A percentile compares a stretch with the other conserved stretches of the same genome.
phyloP scores from a whole-genome alignment of 305 asterid genomes.

The Striga hermonthica region DNA sequence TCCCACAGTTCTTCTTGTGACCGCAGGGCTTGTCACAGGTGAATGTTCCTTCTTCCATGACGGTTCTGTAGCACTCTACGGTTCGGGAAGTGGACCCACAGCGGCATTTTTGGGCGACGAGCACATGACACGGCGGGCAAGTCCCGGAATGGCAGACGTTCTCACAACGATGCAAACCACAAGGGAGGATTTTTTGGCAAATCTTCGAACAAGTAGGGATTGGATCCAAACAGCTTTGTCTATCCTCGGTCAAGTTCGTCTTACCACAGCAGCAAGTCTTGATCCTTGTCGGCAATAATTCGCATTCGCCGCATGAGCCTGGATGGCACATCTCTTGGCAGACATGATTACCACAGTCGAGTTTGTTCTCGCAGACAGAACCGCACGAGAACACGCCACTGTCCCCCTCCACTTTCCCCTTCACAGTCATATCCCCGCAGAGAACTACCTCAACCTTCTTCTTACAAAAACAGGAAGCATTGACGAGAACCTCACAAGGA shows the following conservation, averaged over 20 bases:
- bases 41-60: constrained; percentile 45
- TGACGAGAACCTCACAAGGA: constrained; percentile 64
- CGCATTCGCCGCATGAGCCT: constrained; percentile 87
- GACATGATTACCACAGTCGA: constrained; percentile 69
- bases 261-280: constrained; percentile 87
- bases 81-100: constrained; percentile 86
- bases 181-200: constrained; percentile 72
- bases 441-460: constrained; percentile 64
- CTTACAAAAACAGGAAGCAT: constrained; percentile 87
- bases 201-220: constrained; percentile 69
- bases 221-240: constrained; percentile 76
- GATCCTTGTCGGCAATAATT: constrained; percentile 58
- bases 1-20: constrained; percentile 85
- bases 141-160: constrained; percentile 71
- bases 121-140: constrained; percentile 70
- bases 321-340: constrained; percentile 84
- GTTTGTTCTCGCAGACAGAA: constrained; percentile 58
- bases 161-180: constrained; percentile 66
- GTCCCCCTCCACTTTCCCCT: constrained; percentile 62
- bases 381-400: constrained; percentile 82
- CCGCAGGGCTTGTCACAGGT: constrained; percentile 88
- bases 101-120: constrained; percentile 75
- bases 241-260: constrained; percentile 54
- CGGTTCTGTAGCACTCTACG: constrained; percentile 75
- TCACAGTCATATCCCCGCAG: constrained; percentile 77